Evolutionary conservation across 148 eudicot species (phyloP).

Genomic region (Cornus florida): DNA sequence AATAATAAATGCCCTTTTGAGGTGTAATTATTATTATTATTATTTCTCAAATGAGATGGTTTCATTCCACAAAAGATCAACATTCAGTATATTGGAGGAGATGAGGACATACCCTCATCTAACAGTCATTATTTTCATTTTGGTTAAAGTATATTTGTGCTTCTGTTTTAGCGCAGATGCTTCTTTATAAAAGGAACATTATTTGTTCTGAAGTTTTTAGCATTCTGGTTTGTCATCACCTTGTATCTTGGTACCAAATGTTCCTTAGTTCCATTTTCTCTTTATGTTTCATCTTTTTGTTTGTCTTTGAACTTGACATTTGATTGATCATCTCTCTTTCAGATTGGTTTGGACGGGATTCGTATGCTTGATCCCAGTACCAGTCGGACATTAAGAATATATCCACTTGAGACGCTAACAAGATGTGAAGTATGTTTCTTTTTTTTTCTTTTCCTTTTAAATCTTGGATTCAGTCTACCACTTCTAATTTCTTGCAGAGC

Average conservation of each 20-base stretch:
- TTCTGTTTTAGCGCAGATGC: not conserved
- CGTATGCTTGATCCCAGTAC: slow-evolving; percentile 93
- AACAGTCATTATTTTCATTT: too few relatives aligned
- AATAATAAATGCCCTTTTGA: too few relatives aligned
- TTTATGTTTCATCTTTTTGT: not conserved
- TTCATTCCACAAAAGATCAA: too few relatives aligned
- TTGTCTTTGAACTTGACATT: not conserved
- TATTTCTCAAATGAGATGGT: too few relatives aligned
- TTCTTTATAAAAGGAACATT: too few relatives aligned
- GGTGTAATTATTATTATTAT: too few relatives aligned
- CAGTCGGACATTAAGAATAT: slow-evolving; percentile 76
- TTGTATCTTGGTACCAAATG: not conserved
- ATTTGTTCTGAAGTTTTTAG: not conserved
- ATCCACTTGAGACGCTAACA: slow-evolving; percentile 79
- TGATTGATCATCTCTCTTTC: slow-evolving; percentile 11
- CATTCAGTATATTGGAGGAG: too few relatives aligned
- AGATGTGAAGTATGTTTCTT: slow-evolving; percentile 66
- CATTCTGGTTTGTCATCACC: not conserved
- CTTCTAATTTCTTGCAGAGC: not conserved
- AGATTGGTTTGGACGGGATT: slow-evolving; percentile 96
- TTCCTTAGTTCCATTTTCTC: not conserved
- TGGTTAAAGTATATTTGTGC: not conserved
- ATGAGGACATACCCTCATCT: too few relatives aligned
- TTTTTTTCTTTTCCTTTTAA: not conserved
- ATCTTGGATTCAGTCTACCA: not conserved